A percentile compares a stretch with the other conserved stretches of the same genome.
Conservation (phyloP, 495 filamentous ascomycete genomes). For the Staphylotrichum tortipilum region DNA sequence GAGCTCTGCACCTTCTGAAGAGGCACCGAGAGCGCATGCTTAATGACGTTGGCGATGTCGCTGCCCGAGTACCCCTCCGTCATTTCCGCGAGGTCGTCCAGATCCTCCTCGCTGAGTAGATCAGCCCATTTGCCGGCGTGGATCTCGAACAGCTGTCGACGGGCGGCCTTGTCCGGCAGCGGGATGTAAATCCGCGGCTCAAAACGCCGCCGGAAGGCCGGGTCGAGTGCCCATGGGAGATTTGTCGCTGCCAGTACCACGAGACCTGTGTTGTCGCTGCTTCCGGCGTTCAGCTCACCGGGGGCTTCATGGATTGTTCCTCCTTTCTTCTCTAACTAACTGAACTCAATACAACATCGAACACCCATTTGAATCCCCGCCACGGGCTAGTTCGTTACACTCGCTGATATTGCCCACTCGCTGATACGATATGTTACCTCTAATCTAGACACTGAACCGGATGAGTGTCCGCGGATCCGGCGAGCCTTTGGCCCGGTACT, state of each 20-base stretch:
- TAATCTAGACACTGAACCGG: neutral
- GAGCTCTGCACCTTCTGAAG: slow-evolving; percentile 86
- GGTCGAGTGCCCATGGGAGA: slow-evolving; percentile 93
- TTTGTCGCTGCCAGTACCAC: slow-evolving; percentile 93
- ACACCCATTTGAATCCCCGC: too few relatives aligned
- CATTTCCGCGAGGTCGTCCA: slow-evolving; percentile 59
- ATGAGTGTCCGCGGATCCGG: neutral
- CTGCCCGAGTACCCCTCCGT: slow-evolving; percentile 89
- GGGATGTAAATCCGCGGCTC: slow-evolving; percentile 86
- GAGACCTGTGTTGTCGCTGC: slow-evolving; percentile 71
- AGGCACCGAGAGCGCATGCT: slow-evolving; percentile 88
- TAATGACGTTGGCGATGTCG: slow-evolving; percentile 86
- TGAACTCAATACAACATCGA: too few relatives aligned
- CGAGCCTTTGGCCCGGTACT: neutral
- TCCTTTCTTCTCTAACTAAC: too few relatives aligned
- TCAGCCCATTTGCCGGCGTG: slow-evolving; percentile 59
- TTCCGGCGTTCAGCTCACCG: too few relatives aligned
- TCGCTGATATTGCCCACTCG: too few relatives aligned
- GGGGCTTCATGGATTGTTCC: too few relatives aligned
- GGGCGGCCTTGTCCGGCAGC: slow-evolving; percentile 70
- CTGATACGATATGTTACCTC: too few relatives aligned
- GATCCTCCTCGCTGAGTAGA: slow-evolving; percentile 63
- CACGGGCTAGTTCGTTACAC: too few relatives aligned
- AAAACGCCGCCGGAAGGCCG: slow-evolving; percentile 85
- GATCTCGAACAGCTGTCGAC: slow-evolving; percentile 87